Evolutionary conservation across 257 asterid genomes (phyloP).

Genomic region (Forsythia viridissima): DNA sequence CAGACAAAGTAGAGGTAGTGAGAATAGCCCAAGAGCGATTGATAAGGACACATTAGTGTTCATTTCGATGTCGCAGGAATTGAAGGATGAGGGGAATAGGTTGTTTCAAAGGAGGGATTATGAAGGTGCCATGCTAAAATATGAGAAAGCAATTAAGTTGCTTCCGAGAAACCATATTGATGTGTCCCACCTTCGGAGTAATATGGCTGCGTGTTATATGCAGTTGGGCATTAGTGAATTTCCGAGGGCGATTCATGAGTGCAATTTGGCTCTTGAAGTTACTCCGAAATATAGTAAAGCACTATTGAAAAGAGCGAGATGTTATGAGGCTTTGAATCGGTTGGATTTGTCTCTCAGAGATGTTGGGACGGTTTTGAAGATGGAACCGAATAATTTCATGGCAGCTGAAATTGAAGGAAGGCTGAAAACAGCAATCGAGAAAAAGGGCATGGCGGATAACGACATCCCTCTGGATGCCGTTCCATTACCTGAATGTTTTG

Average conservation of each 20-base stretch:
- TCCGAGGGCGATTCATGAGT: slow-evolving; percentile 79
- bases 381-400: slow-evolving; percentile 80
- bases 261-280: slow-evolving; percentile 88
- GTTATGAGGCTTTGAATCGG: slow-evolving; percentile 82
- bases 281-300: slow-evolving; percentile 86
- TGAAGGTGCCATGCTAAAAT: slow-evolving; percentile 75
- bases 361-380: slow-evolving; percentile 55
- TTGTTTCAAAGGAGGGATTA: slow-evolving; percentile 69
- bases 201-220: slow-evolving; percentile 86
- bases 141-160: slow-evolving; percentile 73
- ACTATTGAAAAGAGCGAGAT: slow-evolving; percentile 81
- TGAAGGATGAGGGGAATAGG: slow-evolving; percentile 75
- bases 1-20: slow-evolving; percentile 36
- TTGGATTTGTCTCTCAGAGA: slow-evolving; percentile 73
- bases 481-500: slow-evolving; percentile 52
- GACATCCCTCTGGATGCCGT: slow-evolving; percentile 40
- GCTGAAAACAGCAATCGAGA: slow-evolving; percentile 51
- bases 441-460: slow-evolving; percentile 35
- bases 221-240: slow-evolving; percentile 78
- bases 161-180: slow-evolving; percentile 81
- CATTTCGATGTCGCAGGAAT: slow-evolving; percentile 62
- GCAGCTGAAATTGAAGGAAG: slow-evolving; percentile 69
- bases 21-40: slow-evolving; percentile 40
- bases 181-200: slow-evolving; percentile 71
- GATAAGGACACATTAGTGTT: slow-evolving; percentile 67